Base-by-base conservation (phyloP, 306 rosid species). In the Cotoneaster glaucophyllus region DNA sequence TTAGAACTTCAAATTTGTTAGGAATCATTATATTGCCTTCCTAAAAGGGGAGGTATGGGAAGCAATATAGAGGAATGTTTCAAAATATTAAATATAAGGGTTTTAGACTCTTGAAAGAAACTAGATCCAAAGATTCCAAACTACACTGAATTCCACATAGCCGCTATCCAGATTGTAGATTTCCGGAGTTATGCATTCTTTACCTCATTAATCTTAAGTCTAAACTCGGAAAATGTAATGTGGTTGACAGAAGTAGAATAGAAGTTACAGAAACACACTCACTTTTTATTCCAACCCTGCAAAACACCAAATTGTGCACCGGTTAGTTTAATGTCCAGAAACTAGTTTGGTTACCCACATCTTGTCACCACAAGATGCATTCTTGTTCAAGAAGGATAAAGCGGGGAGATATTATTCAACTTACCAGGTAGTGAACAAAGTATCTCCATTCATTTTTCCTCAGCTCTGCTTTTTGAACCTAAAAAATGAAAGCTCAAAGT, bases 261-360 rank as follows among this genome's bases (percentile, higher is more conserved):
- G 1, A 17, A 31, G 18, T 59, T 54, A 67, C 11, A 28, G 74
- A 71, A 74, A 80, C 73, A 84, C n/a, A 81, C 97, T 95, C 81
- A 95, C 99, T 90, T 96, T 87, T 96, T 96, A 80, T 89, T 96
- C 99, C 99, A 96, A 65, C 99, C 99, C 99, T 96, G 99, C 91
- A 89, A 88, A 87, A 86, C 44, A 84, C 44, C 48, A 87, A 84
- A 59, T 71, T 29, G 26, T 44, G 66, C 62, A 48, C 37, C 57
- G 15, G 37, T 80, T 58, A 77, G 25, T 56, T 62, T 53, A 68
- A 61, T 21, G 68, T 39, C 50, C 17, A 80, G 44, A 28, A 31
- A 31, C 52, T 75, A 26, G 58, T 80, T 64, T 32, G 59, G 58
- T 31, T 29, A 62, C 37, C 67, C 32, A 70, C 24, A 32, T 24